These are phyloP conservation scores for Cytospora chrysosperma DNA, from an alignment of 2,329 filamentous ascomycete genomes.

Conservation along the genomic window DNA sequence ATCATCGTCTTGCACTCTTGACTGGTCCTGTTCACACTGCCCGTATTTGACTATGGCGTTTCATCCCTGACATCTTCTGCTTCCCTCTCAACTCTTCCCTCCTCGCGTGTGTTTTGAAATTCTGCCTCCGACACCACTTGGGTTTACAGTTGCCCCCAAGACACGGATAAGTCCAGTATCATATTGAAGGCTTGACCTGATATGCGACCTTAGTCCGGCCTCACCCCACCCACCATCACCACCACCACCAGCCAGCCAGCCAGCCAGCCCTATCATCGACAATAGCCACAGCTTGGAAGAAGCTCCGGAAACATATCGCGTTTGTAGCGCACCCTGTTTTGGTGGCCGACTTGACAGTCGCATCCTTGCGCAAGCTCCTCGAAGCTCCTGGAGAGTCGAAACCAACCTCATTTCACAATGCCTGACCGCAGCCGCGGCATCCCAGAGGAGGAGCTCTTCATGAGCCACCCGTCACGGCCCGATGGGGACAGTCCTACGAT, in stretches of 20 bases:
- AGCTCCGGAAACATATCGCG: not conserved
- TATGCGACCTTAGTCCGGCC: conserved; percentile 24
- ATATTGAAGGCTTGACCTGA: conserved; percentile 21
- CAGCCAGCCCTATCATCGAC: conserved; percentile 18
- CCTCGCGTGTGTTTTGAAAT: conserved; percentile 18
- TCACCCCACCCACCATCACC: conserved; percentile 5
- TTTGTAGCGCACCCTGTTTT: not conserved
- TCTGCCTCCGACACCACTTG: conserved; percentile 9
- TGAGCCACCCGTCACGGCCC: conserved; percentile 54
- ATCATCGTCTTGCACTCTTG: conserved; percentile 12
- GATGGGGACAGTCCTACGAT: conserved; percentile 73
- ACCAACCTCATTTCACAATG: conserved; percentile 30
- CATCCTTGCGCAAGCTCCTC: conserved; percentile 25
- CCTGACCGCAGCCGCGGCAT: conserved; percentile 61
- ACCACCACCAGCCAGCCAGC: not conserved
- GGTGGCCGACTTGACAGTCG: conserved; percentile 14
- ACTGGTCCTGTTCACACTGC: conserved; percentile 15
- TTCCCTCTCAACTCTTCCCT: conserved; percentile 12
- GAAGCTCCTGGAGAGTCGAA: conserved; percentile 9
- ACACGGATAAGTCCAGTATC: conserved; percentile 15
- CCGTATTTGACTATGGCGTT: conserved; percentile 21
- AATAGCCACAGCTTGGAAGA: not conserved
- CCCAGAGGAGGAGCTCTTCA: conserved; percentile 81
- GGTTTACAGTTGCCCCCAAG: conserved; percentile 1
- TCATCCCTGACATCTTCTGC: conserved; percentile 20